Evolutionary conservation across 192 early-diverging fungal genomes (phyloP), one percentile per base, ranked within the genome.

Genomic region (Jimgerdemannia flammicorona): DNA sequence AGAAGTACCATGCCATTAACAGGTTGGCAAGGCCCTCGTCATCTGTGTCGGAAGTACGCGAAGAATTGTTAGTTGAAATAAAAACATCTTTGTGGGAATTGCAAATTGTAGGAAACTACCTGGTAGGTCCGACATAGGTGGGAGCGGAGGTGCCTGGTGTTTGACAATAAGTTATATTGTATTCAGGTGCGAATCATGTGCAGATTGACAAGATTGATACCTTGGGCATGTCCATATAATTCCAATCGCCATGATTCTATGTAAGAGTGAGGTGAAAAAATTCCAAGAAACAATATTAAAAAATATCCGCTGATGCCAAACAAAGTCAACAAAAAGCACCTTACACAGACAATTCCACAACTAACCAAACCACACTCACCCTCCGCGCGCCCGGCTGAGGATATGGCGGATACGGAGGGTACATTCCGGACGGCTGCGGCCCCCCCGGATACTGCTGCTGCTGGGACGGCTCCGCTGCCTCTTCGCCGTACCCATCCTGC

Each of bases 1-100:
- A 85, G 72, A 84, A 92, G 75, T 92, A 93, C 91, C 91, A 93
- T 6, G 92, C 87, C 89, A 89, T 93, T 71, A 88, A 88, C 76
- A 92, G 80, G 75, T 89, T 87, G 14, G 83, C 72, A 19, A 93
- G 77, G 4, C 86, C 87, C 9, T 91, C 91, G 39, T 93, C 84
- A 20, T 91, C 87, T 71, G 19, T 18, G 40, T 29, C 1, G 29
- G 64, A 19, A 65, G 14, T 14, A 14, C 19, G 64, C 14, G 64
- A 65, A 18, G 64, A 65, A 19, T 18, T 65, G 64, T 14, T 29
- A 29, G 29, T 29, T 29, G 29, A 29, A 29, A 29, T 29, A 29
- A 29, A 29, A 29, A 29, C 29, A 29, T 29, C 29, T 29, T 29
- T 29, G 29, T 29, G 29, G 29, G 29, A 29, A 29, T 29, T 29